Base-by-base conservation (phyloP, 2,329 filamentous ascomycete genomes). In the Graphilbum fragrans region DNA sequence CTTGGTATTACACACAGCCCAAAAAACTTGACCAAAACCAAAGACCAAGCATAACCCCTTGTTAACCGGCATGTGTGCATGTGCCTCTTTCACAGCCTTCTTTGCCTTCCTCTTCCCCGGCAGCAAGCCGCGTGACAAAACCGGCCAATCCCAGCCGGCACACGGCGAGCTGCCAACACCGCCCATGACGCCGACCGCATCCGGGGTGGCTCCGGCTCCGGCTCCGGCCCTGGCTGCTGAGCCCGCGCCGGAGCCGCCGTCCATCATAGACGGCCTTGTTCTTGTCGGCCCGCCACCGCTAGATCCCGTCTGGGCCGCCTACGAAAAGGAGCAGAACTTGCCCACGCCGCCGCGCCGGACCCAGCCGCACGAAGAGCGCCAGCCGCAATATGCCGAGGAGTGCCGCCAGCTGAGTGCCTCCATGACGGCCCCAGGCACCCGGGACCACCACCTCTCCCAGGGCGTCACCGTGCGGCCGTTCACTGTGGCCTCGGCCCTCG, bases 291-390 rank as follows among this genome's bases (percentile, higher is more conserved):
- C 61, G 7, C 65, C 66, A 8, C 56, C 58, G 3, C 48, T 66
- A 8, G 54, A 67, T 46, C 55, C 58, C 17, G 57, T 52, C 35
- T 70, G 66, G 64, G 43, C 64, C 9, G 51, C 53, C 20, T 56
- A 60, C 47, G 63, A 68, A 47, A 44, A 56, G 22, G 49, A 55
- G 12, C 45, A 50, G 14, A 51, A 53, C 36, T 48, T 59, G 20
- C 50, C 50, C 5, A 42, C 44, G 5, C 37, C 35, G 9, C 35
- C 43, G 19, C 54, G 54, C 27, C 51, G 51, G 6, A 39, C 37
- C 17, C 44, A 53, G 25, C 47, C 57, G 17, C 48, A 52, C 5
- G 37, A 58, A 19, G 54, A 56, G 22, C 58, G 59, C 35, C 65
- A 67, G 45, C 53, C 55, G 9, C 37, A 55, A 35, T 70, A 69